Evolutionary conservation across 768 basidiomycete genomes (phyloP).

Genomic region (Amanita molliuscula): DNA sequence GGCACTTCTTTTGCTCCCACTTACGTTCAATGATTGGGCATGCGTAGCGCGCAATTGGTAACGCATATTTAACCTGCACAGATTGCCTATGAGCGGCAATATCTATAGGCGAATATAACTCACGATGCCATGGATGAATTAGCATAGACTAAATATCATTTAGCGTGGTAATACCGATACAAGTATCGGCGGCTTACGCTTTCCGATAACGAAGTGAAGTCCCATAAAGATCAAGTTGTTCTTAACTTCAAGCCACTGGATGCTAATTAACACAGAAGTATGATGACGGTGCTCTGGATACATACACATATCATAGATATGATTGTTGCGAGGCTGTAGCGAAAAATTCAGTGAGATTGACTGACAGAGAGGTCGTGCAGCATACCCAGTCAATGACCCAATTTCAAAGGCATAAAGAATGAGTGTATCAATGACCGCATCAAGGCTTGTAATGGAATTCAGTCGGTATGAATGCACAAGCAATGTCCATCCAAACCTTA

Average conservation of each 20-base stretch:
- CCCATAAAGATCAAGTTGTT: constrained; percentile 37
- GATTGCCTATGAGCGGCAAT: background rate
- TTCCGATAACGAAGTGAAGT: constrained; percentile 38
- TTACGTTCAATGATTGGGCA: background rate
- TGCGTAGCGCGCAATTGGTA: constrained; percentile 10
- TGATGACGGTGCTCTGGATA: background rate
- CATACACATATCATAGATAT: constrained; percentile 41
- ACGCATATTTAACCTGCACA: constrained; percentile 14
- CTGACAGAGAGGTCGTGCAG: background rate
- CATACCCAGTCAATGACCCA: constrained; percentile 28
- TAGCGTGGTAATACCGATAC: background rate
- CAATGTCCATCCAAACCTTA: constrained; percentile 14
- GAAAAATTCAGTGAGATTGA: background rate
- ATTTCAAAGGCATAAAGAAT: constrained; percentile 33
- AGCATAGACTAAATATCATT: constrained; percentile 28
- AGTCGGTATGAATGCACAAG: background rate
- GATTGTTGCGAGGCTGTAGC: constrained; percentile 28
- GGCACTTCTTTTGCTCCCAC: too few relatives aligned
- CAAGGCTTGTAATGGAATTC: constrained; percentile 16
- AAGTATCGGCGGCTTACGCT: constrained; percentile 19
- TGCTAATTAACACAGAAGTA: background rate
- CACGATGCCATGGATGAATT: constrained; percentile 34
- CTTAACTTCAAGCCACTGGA: constrained; percentile 36
- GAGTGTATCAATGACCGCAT: constrained; percentile 26
- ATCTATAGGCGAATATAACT: background rate